Conservation (phyloP, 2,329 filamentous ascomycete species). For the Ilyonectria sp. region DNA sequence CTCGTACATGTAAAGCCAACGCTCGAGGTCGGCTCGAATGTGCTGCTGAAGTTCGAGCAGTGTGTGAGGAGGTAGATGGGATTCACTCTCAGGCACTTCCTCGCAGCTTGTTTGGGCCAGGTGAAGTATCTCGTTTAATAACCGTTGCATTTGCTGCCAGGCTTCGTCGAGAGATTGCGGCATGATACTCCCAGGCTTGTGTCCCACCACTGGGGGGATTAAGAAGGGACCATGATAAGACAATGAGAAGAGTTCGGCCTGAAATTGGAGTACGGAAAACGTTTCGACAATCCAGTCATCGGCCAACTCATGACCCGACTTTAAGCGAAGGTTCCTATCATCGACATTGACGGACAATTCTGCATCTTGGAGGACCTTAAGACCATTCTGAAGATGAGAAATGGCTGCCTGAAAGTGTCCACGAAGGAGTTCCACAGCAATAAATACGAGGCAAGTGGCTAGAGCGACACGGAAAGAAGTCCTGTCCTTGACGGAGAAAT, state of each 20-base stretch:
- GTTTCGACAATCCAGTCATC: conserved; percentile 62
- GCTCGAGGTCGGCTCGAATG: conserved; percentile 34
- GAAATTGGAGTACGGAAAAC: conserved; percentile 53
- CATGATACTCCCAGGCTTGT: too few species aligned
- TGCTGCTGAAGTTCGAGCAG: conserved; percentile 23
- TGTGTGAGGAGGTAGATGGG: conserved; percentile 5
- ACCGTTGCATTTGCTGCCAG: conserved; percentile 36
- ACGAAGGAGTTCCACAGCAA: conserved; percentile 52
- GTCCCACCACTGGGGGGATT: too few species aligned
- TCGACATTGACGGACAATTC: conserved; percentile 26
- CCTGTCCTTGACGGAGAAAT: conserved; percentile 46
- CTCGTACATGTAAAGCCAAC: conserved; percentile 47
- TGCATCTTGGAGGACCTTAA: conserved; percentile 54
- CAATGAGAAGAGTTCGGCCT: conserved; percentile 42
- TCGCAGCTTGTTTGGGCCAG: conserved; percentile 33
- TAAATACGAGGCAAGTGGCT: conserved; percentile 56
- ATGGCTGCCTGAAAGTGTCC: conserved; percentile 56
- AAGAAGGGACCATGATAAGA: too few species aligned
- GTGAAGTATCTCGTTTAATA: conserved; percentile 44
- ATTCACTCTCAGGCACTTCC: background rate
- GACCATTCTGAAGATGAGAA: conserved; percentile 60
- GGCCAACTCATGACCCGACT: conserved; percentile 43
- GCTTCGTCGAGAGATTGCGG: conserved; percentile 34
- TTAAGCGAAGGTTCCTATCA: conserved; percentile 29
- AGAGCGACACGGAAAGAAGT: conserved; percentile 55